Conservation (phyloP, 345 rosid species). For the Boechera retrofracta region DNA sequence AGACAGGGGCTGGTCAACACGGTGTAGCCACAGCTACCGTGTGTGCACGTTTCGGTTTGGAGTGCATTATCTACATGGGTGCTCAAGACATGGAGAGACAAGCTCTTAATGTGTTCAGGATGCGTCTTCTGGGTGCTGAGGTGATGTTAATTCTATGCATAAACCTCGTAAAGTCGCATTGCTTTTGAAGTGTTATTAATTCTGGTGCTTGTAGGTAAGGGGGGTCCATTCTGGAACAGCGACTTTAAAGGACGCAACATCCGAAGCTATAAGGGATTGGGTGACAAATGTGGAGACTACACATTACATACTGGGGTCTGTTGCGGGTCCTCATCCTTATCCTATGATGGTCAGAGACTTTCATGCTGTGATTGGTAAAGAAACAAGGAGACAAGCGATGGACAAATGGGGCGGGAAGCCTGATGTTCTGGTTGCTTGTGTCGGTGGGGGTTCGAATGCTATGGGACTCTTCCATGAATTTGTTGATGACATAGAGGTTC, state of each 20-base stretch:
- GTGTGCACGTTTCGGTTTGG: conserved; percentile 90
- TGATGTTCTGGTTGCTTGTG: conserved; percentile 91
- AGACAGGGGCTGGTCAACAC: conserved; percentile 98
- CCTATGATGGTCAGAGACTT: conserved; percentile 99
- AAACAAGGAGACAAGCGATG: conserved; percentile 84
- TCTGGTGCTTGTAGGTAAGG: conserved; percentile 55
- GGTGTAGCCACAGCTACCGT: conserved; percentile 99
- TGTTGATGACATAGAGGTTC: conserved; percentile 69
- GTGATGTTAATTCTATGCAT: conserved; percentile 39
- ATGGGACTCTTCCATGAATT: conserved; percentile 97
- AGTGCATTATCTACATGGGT: conserved; percentile 90
- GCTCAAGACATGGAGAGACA: conserved; percentile 98
- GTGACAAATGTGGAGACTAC: conserved; percentile 93
- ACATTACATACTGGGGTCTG: conserved; percentile 93
- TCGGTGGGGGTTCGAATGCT: conserved; percentile 97
- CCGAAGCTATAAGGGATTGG: conserved; percentile 90
- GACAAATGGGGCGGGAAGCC: conserved; percentile 99
- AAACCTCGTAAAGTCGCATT: not conserved
- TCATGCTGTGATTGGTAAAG: conserved; percentile 89
- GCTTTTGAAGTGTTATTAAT: not conserved
- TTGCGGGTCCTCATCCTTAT: conserved; percentile 97
- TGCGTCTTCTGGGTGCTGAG: conserved; percentile 96
- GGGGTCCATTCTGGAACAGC: conserved; percentile 78
- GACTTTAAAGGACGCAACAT: conserved; percentile 75
- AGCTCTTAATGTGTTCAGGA: conserved; percentile 88